phyloP scores from a whole-genome alignment of 2,329 filamentous ascomycete genomes.

The Botrytis paeoniae region DNA sequence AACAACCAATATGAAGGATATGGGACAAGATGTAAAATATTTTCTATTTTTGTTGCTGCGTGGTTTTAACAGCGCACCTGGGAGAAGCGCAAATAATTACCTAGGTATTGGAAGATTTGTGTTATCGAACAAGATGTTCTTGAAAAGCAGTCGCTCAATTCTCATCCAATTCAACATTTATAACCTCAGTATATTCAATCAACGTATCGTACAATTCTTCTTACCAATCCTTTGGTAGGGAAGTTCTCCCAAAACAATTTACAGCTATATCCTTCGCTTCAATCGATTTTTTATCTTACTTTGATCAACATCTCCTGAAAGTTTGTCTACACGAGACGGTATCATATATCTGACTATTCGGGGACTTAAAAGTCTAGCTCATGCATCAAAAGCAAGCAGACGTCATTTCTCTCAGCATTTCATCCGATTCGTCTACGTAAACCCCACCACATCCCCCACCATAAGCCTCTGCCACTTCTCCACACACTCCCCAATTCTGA shows the following conservation, averaged over 20 bases:
- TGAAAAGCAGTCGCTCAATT: neutral
- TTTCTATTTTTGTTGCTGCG: neutral
- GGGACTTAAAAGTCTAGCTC: neutral
- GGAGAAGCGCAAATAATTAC: neutral
- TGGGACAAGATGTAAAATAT: neutral
- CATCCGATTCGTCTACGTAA: neutral
- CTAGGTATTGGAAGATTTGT: neutral
- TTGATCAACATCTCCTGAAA: neutral
- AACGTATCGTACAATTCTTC: neutral
- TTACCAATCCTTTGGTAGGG: neutral
- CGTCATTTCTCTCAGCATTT: neutral
- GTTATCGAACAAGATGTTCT: neutral
- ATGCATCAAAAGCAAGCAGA: neutral
- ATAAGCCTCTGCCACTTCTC: conserved; percentile 76
- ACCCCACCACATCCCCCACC: conserved; percentile 59
- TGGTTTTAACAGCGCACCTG: neutral
- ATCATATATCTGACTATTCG: neutral
- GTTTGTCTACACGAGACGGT: neutral
- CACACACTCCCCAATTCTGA: conserved; percentile 76
- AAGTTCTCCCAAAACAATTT: neutral
- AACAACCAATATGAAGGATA: neutral
- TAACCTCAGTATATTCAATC: neutral
- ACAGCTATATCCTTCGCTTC: neutral
- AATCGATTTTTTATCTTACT: neutral
- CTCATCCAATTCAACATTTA: neutral